Base-by-base conservation (phyloP, 768 basidiomycete species). In the Agaricus sinodeliciosus region DNA sequence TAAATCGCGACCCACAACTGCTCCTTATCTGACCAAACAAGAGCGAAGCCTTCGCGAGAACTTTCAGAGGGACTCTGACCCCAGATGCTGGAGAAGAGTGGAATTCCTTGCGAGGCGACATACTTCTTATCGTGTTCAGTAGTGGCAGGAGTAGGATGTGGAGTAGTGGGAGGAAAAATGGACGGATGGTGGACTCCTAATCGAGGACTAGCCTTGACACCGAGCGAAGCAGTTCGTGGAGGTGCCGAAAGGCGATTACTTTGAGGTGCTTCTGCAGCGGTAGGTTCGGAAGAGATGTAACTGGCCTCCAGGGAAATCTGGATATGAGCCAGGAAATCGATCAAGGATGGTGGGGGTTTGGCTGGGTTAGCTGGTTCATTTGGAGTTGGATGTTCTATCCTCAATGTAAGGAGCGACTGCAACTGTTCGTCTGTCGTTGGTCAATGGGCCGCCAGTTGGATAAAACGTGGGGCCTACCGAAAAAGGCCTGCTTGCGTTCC, bases 231-330 rank as follows among this genome's bases (percentile, higher is more conserved):
- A 2, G 78, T 74, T 9, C 82, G 77, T 16, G 84, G 81, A 48
- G 82, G 80, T 5, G 73, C 72, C 9, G 78, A 63, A 42, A 75
- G 58, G 51, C 69, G 67, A 40, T 72, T 62, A 31, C 71, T 63
- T 31, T 69, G 65, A 9, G 70, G 70, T n/a, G 66, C 60, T 15
- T 69, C 74, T 37, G 26, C 26, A 34, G 62, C 58, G 25, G 57
- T 63, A 16, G 72, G 75, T 11, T 71, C 64, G 35, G 77, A 72
- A 1, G 86, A 79, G 44, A 89, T 87, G 62, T 92, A 94, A 2
- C 82, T 82, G 1, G 90, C 88, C 51, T 92, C 90, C 43, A 92
- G 75, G 6, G 90, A 82, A 13, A 92, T 72, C 67, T 94, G 86
- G 6, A 87, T 67, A 64, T 85, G 85, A 2, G 80, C 67, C 39